A percentile compares a stretch with the other conserved stretches of the same genome.
phyloP scores from a whole-genome alignment of 805 yeast genomes.

The Schwanniomyces yamadae region DNA sequence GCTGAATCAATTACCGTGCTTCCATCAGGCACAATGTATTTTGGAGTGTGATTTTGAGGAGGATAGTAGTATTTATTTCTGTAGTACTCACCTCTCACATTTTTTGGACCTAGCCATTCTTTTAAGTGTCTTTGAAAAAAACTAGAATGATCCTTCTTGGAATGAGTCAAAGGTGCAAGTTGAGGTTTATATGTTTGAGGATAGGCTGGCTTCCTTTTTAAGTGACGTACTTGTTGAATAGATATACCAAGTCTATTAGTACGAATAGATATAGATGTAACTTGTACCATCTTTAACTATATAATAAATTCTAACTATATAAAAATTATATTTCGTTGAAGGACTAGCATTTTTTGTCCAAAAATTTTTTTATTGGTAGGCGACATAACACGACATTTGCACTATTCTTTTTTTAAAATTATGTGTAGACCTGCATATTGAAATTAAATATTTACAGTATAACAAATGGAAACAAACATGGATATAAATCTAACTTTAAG shows the following conservation, averaged over 20 bases:
- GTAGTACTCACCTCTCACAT: constrained; percentile 77
- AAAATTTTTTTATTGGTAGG: no score
- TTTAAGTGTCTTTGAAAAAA: constrained; percentile 63
- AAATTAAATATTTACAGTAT: no score
- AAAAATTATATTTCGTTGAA: no score
- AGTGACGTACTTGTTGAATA: constrained; percentile 20
- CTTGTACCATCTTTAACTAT: constrained; percentile 4
- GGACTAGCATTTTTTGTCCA: no score
- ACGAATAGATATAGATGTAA: constrained; percentile 3
- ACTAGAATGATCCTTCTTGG: constrained; percentile 45
- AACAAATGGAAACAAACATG: no score
- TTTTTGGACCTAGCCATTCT: constrained; percentile 78
- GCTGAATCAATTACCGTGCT: constrained; percentile 22
- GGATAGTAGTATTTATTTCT: constrained; percentile 73
- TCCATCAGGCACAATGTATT: constrained; percentile 65
- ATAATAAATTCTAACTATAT: no score
- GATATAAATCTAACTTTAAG: no score
- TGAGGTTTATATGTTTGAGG: constrained; percentile 32
- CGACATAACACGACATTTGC: background rate
- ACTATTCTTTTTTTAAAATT: background rate
- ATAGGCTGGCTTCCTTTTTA: constrained; percentile 32
- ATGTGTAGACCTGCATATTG: background rate
- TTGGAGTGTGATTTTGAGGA: constrained; percentile 66
- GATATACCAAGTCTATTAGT: constrained; percentile 6
- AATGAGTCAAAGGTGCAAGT: constrained; percentile 28